Base-by-base conservation (phyloP, 371 early-diverging fungal species). In the Mycotypha africana region DNA sequence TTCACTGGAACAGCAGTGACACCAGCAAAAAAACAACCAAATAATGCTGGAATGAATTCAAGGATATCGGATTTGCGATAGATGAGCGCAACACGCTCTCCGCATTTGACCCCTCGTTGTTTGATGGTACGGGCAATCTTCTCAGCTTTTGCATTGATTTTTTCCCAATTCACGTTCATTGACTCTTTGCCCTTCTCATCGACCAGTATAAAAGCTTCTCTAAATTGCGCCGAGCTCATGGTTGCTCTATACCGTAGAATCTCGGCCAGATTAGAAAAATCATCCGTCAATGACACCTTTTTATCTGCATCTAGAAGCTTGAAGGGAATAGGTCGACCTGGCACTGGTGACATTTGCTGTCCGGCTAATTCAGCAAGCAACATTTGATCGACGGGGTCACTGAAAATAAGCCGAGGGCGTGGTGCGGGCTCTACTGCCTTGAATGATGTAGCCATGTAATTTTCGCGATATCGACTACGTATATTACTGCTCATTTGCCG, bases 1-100 rank as follows among this genome's bases (percentile, higher is more conserved):
- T 85, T 84, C 53, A 88, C 78, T 2, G 93, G 93, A 11, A 93
- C 90, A 2, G 92, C 92, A 5, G 84, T 82, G 61, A 87, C 68
- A 9, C 91, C 92, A 2, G 85, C 85, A 42, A 82, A 73, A 54
- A 91, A 84, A 56, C 91, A 89, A 15, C 83, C 92, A 46, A 82
- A 79, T 28, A 91, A 46, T 8, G 88, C 86, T 2, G 82, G 83
- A 21, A 91, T 58, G 50, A 82, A 91, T 17, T 93, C 92, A 35
- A 86, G 50, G 15, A 86, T 71, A 54, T 93, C 93, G 14, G 76
- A 74, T 52, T 85, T 86, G 26, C 88, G 78, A 64, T 86, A 93
- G 31, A 93, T 75, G 20, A 93, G 65, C 1, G 88, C 88, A 2
- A 92, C 79, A 5, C 85, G 70, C 40, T 84, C 86, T 10, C 91